Conservation (phyloP, 129 eudicot genomes). For the Gnaphalium uliginosum region DNA sequence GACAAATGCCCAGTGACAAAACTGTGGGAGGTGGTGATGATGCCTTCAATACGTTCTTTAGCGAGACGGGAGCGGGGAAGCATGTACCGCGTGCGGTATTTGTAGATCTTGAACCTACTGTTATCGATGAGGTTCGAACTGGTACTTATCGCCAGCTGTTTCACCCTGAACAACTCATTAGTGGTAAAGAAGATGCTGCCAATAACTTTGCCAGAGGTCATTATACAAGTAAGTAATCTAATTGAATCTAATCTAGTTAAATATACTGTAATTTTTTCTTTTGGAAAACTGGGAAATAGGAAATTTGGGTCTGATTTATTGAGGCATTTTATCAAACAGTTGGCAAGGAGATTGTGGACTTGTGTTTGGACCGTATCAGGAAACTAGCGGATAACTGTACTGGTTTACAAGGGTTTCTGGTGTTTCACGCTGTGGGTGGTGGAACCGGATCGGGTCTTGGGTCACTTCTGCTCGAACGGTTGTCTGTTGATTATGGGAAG, state of each 20-base stretch:
- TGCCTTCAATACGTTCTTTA: constrained; percentile 38
- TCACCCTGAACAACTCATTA: constrained; percentile 58
- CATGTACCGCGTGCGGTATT: constrained; percentile 39
- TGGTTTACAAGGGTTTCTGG: constrained; percentile 70
- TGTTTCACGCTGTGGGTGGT: constrained; percentile 76
- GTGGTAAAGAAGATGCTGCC: constrained; percentile 49
- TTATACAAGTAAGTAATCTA: constrained; percentile 33
- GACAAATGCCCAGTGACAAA: constrained; percentile 34
- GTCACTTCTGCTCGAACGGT: constrained; percentile 62
- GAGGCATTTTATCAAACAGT: constrained; percentile 40
- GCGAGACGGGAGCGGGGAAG: constrained; percentile 34
- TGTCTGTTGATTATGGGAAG: constrained; percentile 72
- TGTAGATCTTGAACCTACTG: constrained; percentile 37
- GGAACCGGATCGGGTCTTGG: constrained; percentile 85
- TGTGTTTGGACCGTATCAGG: constrained; percentile 70
- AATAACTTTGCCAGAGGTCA: constrained; percentile 38
- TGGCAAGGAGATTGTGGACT: constrained; percentile 81
- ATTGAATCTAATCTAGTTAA: neutral
- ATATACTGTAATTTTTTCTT: neutral
- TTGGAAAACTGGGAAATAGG: neutral
- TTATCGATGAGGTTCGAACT: constrained; percentile 33
- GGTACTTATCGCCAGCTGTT: constrained; percentile 34
- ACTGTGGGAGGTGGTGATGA: constrained; percentile 39
- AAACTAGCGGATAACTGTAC: constrained; percentile 82
- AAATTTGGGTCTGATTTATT: constrained; percentile 4